These are phyloP conservation scores for Thelonectria discophora DNA, from an alignment of 2,329 filamentous ascomycete genomes.

Conservation along the genomic window DNA sequence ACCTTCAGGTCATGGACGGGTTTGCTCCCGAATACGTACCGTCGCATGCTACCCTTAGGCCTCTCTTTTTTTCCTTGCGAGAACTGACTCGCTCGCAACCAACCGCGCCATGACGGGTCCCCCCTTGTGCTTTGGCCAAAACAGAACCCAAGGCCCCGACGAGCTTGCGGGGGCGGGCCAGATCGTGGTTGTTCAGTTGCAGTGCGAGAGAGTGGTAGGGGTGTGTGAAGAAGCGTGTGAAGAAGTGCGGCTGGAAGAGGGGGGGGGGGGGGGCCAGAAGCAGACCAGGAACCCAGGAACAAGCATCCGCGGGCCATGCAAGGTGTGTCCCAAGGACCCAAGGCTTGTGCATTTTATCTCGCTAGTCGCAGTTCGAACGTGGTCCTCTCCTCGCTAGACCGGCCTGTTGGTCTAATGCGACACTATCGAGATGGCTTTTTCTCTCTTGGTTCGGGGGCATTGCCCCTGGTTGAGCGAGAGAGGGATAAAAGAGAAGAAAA, in stretches of 20 bases:
- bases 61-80: constrained; percentile 8
- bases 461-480: constrained; percentile 19
- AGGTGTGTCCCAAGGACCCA: not conserved
- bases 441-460: constrained; percentile 2
- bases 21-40: no score
- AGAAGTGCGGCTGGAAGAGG: not conserved
- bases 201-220: no score
- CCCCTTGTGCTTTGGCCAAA: constrained; percentile 17
- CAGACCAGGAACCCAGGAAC: not conserved
- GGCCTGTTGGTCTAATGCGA: constrained; percentile 27
- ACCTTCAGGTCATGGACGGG: no score
- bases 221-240: not conserved
- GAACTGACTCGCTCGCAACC: constrained; percentile 36
- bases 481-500: not conserved
- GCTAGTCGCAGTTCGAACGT: not conserved
- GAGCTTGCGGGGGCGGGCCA: constrained; percentile 43
- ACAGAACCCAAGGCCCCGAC: constrained; percentile 12
- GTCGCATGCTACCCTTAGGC: not conserved
- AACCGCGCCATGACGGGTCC: constrained; percentile 25
- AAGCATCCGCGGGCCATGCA: not conserved
- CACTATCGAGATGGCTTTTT: constrained; percentile 38
- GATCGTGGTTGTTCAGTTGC: constrained; percentile 14
- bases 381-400: constrained; percentile 17
- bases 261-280: not conserved
- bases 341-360: not conserved